Evolutionary conservation across 73 alveolate genomes (phyloP).

Genomic region (Blepharisma japonicum): DNA sequence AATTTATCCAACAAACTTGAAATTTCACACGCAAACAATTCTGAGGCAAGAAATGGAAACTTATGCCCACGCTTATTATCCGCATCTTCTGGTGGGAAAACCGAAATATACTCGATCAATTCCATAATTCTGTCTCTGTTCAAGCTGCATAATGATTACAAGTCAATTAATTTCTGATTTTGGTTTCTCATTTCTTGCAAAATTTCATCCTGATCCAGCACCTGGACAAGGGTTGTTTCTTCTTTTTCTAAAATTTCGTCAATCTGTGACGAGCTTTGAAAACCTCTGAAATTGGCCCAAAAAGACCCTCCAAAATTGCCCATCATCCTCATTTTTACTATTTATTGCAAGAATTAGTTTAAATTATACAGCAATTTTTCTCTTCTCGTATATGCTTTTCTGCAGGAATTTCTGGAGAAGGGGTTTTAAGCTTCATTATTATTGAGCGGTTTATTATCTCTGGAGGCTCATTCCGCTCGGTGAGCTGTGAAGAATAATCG

Average conservation of each 20-base stretch:
- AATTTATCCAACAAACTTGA: background rate
- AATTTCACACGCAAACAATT: conserved; percentile 4
- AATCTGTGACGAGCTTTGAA: background rate
- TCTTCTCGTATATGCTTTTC: no score
- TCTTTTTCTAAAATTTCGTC: background rate
- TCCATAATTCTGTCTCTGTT: background rate
- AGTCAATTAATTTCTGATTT: conserved; percentile 20
- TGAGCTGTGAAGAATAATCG: no score
- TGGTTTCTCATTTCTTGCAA: background rate
- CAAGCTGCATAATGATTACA: conserved; percentile 14
- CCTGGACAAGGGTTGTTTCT: conserved; percentile 4
- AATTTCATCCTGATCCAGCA: conserved; percentile 3
- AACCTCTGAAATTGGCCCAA: conserved; percentile 21
- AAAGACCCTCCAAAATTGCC: conserved; percentile 9
- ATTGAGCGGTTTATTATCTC: no score
- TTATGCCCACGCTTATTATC: background rate
- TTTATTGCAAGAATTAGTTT: no score
- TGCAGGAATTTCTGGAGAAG: no score
- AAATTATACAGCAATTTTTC: no score
- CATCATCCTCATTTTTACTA: no score
- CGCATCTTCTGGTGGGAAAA: background rate
- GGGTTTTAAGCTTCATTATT: no score
- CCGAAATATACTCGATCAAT: background rate
- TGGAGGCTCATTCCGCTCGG: no score
- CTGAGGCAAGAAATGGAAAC: background rate